phyloP scores from a whole-genome alignment of 495 filamentous ascomycete species.

The Glarea lozoyensis region DNA sequence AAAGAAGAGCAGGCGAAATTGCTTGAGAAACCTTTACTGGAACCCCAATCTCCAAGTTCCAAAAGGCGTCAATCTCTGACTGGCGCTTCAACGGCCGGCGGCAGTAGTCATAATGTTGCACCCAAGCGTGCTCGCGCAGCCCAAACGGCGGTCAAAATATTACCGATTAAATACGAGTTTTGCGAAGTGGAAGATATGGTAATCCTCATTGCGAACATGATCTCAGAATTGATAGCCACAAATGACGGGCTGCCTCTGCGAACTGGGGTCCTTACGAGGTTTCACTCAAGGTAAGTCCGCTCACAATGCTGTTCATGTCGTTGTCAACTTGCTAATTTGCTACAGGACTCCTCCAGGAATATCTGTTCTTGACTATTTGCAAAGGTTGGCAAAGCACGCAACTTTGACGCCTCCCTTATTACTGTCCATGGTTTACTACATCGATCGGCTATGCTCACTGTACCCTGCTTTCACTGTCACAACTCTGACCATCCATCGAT shows the following conservation, averaged over 20 bases:
- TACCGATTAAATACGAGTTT: slow-evolving; percentile 70
- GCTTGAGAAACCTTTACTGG: slow-evolving; percentile 31
- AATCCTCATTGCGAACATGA: slow-evolving; percentile 85
- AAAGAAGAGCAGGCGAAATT: too few relatives aligned
- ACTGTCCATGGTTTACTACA: slow-evolving; percentile 99
- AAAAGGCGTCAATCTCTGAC: slow-evolving; percentile 11
- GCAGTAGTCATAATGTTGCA: slow-evolving; percentile 1
- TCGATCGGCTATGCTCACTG: slow-evolving; percentile 85
- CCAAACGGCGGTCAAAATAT: slow-evolving; percentile 40
- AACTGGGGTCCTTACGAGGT: slow-evolving; percentile 78
- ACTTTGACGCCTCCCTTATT: slow-evolving; percentile 88
- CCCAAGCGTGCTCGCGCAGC: slow-evolving; percentile 8
- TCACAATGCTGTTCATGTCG: not conserved
- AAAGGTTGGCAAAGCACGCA: slow-evolving; percentile 86
- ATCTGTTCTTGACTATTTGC: slow-evolving; percentile 84
- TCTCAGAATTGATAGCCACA: slow-evolving; percentile 83
- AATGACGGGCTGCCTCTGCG: slow-evolving; percentile 85
- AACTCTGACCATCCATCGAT: slow-evolving; percentile 91
- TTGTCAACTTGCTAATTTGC: slow-evolving; percentile 18
- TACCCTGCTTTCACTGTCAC: slow-evolving; percentile 93
- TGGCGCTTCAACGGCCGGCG: not conserved
- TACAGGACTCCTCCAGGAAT: slow-evolving; percentile 82
- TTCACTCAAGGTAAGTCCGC: slow-evolving; percentile 71
- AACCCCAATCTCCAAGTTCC: slow-evolving; percentile 27
- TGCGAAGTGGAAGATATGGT: slow-evolving; percentile 80